Evolutionary conservation across 179 eudicot species (phyloP).

Genomic region (Corrigiola litoralis): DNA sequence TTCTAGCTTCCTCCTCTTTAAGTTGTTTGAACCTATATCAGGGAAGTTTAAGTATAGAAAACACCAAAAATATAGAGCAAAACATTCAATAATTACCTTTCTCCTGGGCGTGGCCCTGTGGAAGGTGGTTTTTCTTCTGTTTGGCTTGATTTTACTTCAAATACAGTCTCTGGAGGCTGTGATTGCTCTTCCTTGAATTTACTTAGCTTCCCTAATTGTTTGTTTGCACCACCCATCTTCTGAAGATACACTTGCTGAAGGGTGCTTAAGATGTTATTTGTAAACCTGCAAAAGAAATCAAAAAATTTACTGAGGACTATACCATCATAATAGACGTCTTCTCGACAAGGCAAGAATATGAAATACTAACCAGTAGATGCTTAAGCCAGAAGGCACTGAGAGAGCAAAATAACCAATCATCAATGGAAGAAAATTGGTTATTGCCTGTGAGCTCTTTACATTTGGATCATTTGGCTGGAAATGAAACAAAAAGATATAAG

Average conservation of each 20-base stretch:
- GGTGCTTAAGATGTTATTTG: constrained; percentile 87
- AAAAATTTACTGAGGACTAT: background rate
- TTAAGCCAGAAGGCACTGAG: constrained; percentile 95
- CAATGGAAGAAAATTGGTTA: constrained; percentile 67
- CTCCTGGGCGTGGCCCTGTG: constrained; percentile 78
- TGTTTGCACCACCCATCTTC: constrained; percentile 73
- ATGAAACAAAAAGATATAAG: background rate
- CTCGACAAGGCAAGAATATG: background rate
- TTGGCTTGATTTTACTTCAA: constrained; percentile 31
- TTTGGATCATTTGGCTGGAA: constrained; percentile 60
- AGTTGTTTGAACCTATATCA: constrained; percentile 67
- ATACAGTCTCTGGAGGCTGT: constrained; percentile 28
- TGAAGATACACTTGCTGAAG: constrained; percentile 93
- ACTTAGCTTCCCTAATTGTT: constrained; percentile 45
- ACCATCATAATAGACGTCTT: background rate
- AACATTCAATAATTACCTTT: constrained; percentile 45
- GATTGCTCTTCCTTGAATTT: constrained; percentile 40
- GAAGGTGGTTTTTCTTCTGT: constrained; percentile 43
- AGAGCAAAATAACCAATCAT: constrained; percentile 93
- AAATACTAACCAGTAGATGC: constrained; percentile 80
- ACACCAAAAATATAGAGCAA: background rate
- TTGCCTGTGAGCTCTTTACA: constrained; percentile 51
- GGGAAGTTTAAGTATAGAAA: background rate
- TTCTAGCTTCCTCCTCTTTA: constrained; percentile 84
- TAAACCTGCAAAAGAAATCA: constrained; percentile 50